phyloP scores from a whole-genome alignment of 2,329 filamentous ascomycete species.

The Pleurostoma richardsiae region DNA sequence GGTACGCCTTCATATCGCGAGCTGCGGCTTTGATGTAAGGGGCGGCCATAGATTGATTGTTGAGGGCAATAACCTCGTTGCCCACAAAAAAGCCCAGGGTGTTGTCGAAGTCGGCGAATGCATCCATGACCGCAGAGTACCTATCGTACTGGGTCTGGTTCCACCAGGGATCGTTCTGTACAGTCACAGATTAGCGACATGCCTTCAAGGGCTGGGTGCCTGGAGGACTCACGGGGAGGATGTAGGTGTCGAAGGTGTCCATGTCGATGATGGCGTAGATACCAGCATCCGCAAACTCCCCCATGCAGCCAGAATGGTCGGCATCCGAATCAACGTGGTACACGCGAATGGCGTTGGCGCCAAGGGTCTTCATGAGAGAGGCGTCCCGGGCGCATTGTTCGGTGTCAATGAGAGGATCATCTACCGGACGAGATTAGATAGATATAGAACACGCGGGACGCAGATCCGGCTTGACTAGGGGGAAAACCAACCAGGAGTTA shows the following conservation, averaged over 20 bases:
- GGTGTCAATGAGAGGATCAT: slow-evolving; percentile 72
- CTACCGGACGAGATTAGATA: slow-evolving; percentile 15
- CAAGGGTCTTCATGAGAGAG: slow-evolving; percentile 71
- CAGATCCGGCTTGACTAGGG: not conserved
- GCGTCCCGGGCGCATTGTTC: slow-evolving; percentile 75
- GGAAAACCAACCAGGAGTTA: slow-evolving; percentile 32
- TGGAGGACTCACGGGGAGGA: slow-evolving; percentile 44
- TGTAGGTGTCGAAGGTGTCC: slow-evolving; percentile 68
- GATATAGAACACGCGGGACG: slow-evolving; percentile 2
- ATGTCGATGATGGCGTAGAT: slow-evolving; percentile 85
- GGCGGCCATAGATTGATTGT: slow-evolving; percentile 57
- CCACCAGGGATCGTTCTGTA: slow-evolving; percentile 60
- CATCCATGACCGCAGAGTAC: slow-evolving; percentile 70
- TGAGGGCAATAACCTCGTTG: slow-evolving; percentile 74
- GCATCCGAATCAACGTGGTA: slow-evolving; percentile 75
- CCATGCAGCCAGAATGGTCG: slow-evolving; percentile 78
- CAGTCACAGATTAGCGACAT: too few species aligned
- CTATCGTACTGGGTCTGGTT: slow-evolving; percentile 64
- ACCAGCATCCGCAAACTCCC: slow-evolving; percentile 69
- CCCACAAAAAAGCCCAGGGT: slow-evolving; percentile 80
- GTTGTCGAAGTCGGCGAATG: slow-evolving; percentile 74
- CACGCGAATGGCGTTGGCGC: slow-evolving; percentile 78
- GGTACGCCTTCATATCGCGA: slow-evolving; percentile 78
- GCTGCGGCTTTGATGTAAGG: slow-evolving; percentile 80
- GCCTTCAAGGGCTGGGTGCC: too few species aligned